Evolutionary conservation across 208 protist genomes (phyloP), one percentile per base, ranked within the genome.

Genomic region (Crithidia mellificae): DNA sequence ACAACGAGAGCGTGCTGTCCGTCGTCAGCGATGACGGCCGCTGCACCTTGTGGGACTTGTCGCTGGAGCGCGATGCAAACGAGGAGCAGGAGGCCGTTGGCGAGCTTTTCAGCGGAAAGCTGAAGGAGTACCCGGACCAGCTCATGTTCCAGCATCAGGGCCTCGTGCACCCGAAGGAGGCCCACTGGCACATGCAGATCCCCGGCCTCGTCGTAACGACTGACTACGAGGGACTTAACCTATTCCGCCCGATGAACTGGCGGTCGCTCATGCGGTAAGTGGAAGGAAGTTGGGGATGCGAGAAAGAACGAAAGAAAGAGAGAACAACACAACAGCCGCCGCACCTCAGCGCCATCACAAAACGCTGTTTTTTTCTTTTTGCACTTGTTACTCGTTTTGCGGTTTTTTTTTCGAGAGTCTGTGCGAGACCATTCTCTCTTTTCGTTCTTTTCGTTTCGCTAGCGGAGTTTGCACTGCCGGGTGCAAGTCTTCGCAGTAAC

Each of bases 81-180:
- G 94, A 97, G 74, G 86, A 97, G 68, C 72, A 87, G 54, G 78
- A 90, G 77, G 85, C 95, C 52, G 85, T 85, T 41, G 79, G 80
- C 2, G 89, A 94, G 68, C 74, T 90, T 1, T 94, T 95, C 41
- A 86, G 85, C 47, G 80, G 85, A 22, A 71, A 77, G 30, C 81
- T 95, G 39, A 85, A 88, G 20, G 83, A 84, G 52, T 86, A 96
- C 53, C 90, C 90, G n/a, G 88, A 94, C 63, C 98, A 99, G 85
- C 84, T 99, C 29, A 93, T 99, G 74, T 99, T 99, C 74, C 87
- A 99, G 59, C 98, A 99, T 77, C 90, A 97, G 80, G 98, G 98
- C 22, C 96, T 99, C 50, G 59, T 82, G 41, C 87, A 98, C 72
- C 84, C 98, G 49, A 99, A 99, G 91, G 98, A 99, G 84, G 87